Conservation (phyloP, 1,284 basidiomycete species). For the Sanghuangporus sanghuang region DNA sequence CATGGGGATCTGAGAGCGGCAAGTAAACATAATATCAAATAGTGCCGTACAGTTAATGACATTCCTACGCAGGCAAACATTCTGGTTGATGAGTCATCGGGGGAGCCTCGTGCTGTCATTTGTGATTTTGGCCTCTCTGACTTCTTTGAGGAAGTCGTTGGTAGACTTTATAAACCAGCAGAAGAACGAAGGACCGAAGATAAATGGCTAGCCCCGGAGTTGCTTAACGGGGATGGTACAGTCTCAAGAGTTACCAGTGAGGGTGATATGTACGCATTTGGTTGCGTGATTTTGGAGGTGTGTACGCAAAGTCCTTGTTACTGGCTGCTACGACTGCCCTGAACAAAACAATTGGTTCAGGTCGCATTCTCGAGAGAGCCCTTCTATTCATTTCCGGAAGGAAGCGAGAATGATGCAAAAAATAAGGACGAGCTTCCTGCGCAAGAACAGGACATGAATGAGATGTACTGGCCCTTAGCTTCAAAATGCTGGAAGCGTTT, state of each 20-base stretch:
- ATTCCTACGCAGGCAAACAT: background rate
- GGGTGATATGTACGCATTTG: background rate
- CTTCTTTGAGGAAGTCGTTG: background rate
- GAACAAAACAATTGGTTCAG: background rate
- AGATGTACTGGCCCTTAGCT: background rate
- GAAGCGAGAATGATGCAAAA: background rate
- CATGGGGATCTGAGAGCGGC: slow-evolving; percentile 1
- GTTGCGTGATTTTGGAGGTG: background rate
- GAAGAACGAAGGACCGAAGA: background rate
- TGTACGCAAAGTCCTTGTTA: background rate
- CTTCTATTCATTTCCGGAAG: background rate
- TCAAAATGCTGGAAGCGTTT: background rate
- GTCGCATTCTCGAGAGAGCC: background rate
- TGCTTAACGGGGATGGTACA: background rate
- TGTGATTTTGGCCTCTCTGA: slow-evolving; percentile 1
- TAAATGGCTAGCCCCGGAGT: background rate
- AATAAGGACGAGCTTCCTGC: background rate
- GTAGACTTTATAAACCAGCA: background rate
- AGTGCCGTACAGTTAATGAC: too few relatives aligned
- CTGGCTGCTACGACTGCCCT: background rate
- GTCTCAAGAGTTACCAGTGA: background rate
- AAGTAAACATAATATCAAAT: background rate
- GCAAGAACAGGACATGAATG: background rate
- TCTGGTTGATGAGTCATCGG: background rate
- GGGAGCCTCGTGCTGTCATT: background rate